phyloP scores from a whole-genome alignment of 1,139 yeast genomes.

The Pichia sorboxylosa region DNA sequence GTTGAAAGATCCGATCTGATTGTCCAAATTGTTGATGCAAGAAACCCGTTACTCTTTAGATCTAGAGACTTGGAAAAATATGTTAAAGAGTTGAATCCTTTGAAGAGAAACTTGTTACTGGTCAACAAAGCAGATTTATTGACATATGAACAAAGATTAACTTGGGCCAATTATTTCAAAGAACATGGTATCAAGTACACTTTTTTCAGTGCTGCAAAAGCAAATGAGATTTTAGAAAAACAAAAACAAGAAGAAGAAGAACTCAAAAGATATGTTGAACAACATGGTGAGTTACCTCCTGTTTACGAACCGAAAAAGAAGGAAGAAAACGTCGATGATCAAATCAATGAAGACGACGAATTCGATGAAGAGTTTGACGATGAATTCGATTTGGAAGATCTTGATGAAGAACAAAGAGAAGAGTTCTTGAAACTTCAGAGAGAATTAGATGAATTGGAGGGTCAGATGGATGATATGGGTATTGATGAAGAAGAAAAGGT shows the following conservation, averaged over 20 bases:
- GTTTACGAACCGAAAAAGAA: conserved; percentile 31
- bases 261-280: conserved; percentile 16
- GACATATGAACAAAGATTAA: conserved; percentile 59
- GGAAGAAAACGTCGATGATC: conserved; percentile 55
- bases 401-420: conserved; percentile 26
- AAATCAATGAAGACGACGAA: conserved; percentile 50
- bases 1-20: conserved; percentile 89
- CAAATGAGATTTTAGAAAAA: conserved; percentile 57
- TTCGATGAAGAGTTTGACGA: conserved; percentile 8
- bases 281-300: conserved; percentile 37
- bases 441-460: conserved; percentile 22
- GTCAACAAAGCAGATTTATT: conserved; percentile 92
- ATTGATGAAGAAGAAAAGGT: conserved; percentile 10
- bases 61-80: conserved; percentile 81
- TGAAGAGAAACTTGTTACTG: conserved; percentile 65
- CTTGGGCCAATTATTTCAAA: conserved; percentile 80
- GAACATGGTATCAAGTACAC: conserved; percentile 66
- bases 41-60: conserved; percentile 85
- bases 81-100: conserved; percentile 59
- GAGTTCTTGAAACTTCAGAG: conserved; percentile 18
- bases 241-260: conserved; percentile 34
- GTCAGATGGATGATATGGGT: conserved; percentile 16
- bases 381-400: conserved; percentile 19
- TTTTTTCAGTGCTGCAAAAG: conserved; percentile 84
- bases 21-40: conserved; percentile 95